phyloP scores from a whole-genome alignment of 108 stramenopile genomes.

The Skeletonema grethae region DNA sequence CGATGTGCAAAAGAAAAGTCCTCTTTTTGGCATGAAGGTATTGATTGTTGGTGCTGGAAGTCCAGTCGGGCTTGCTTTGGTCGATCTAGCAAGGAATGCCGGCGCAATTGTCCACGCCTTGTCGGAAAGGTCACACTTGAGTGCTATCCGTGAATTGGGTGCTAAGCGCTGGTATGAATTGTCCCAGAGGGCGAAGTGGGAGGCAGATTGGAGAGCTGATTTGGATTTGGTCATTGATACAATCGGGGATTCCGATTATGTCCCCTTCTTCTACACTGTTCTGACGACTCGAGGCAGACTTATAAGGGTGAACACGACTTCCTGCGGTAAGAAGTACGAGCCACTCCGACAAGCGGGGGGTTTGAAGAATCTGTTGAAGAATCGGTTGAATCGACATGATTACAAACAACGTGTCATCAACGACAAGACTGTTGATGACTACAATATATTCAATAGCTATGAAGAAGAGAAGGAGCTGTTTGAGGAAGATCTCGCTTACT shows the following conservation, averaged over 20 bases:
- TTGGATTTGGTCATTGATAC: not conserved
- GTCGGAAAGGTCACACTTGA: not conserved
- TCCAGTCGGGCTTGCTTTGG: constrained; percentile 56
- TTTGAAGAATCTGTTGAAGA: not conserved
- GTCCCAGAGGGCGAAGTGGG: not conserved
- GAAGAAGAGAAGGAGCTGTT: not conserved
- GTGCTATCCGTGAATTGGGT: not conserved
- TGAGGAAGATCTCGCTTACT: not conserved
- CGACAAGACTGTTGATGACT: not conserved
- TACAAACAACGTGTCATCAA: not conserved
- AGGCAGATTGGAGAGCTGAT: not conserved
- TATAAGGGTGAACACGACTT: not conserved
- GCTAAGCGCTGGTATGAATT: not conserved
- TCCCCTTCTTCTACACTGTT: not conserved
- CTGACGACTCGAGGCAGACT: not conserved
- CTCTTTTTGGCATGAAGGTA: constrained; percentile 60
- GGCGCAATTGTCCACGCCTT: constrained; percentile 56
- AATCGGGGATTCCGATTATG: not conserved
- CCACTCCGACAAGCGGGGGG: not conserved
- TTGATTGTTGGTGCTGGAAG: constrained; percentile 67
- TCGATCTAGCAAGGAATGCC: constrained; percentile 58
- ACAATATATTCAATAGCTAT: not conserved
- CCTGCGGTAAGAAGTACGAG: not conserved
- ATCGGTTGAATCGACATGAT: not conserved
- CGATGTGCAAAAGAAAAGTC: constrained; percentile 10